phyloP scores from a whole-genome alignment of 2,329 filamentous ascomycete species.

The Pseudopithomyces maydicus region DNA sequence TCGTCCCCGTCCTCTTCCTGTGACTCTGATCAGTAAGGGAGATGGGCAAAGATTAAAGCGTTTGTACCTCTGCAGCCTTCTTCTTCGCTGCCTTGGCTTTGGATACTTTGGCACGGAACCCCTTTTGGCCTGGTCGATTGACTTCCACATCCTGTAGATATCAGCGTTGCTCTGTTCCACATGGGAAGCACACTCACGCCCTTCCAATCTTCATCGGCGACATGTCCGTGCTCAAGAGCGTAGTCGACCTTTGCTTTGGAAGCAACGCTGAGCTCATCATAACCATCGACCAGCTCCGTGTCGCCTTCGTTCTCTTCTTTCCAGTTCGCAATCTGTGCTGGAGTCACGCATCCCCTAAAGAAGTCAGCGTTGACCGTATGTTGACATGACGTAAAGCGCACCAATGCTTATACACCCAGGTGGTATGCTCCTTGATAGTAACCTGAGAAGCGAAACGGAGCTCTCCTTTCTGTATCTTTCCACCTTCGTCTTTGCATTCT shows the following conservation, averaged over 20 bases:
- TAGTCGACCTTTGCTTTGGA: slow-evolving; percentile 74
- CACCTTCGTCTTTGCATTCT: slow-evolving; percentile 70
- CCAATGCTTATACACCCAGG: slow-evolving; percentile 87
- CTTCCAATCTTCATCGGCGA: slow-evolving; percentile 85
- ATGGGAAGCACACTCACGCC: slow-evolving; percentile 65
- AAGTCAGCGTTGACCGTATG: slow-evolving; percentile 11
- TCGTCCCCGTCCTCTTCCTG: slow-evolving; percentile 29
- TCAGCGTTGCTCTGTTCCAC: slow-evolving; percentile 14
- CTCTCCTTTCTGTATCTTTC: slow-evolving; percentile 74
- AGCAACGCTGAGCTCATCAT: slow-evolving; percentile 73
- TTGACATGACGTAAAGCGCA: slow-evolving; percentile 50
- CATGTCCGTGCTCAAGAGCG: slow-evolving; percentile 76
- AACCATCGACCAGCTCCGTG: slow-evolving; percentile 76
- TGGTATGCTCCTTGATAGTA: slow-evolving; percentile 62
- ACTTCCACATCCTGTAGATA: slow-evolving; percentile 69
- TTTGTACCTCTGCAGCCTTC: slow-evolving; percentile 30
- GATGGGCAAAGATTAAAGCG: neutral
- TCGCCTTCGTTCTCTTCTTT: slow-evolving; percentile 63
- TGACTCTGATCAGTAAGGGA: slow-evolving; percentile 3
- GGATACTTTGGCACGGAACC: slow-evolving; percentile 57
- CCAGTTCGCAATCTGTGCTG: slow-evolving; percentile 70
- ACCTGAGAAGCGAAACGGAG: slow-evolving; percentile 79
- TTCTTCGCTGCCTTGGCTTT: slow-evolving; percentile 30
- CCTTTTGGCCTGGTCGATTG: slow-evolving; percentile 70
- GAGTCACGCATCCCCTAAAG: slow-evolving; percentile 84